Evolutionary conservation across 139 green algal species (phyloP), one percentile per base, ranked within the genome.

Genomic region (Asterochloris erici): DNA sequence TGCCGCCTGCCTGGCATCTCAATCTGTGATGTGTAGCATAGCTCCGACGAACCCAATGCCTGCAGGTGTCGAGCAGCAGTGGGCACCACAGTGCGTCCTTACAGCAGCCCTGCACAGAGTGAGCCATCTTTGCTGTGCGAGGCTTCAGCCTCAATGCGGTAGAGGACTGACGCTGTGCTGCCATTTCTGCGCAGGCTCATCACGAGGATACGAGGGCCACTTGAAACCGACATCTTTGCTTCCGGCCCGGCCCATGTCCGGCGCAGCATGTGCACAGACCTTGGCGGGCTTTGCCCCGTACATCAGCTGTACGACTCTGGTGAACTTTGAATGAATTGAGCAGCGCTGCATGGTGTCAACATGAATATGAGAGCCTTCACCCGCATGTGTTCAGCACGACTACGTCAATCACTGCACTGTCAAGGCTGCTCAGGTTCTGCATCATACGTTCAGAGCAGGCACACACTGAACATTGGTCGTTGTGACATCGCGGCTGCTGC

Each of bases 141-240:
- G 63, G 19, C 14, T 80, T 11, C 76, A 80, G n/a, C 19, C 47
- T 38, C 24, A 62, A 12, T 80, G 76, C 23, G n/a, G 14, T 14
- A 80, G n/a, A 54, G 76, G 68, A 60, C n/a, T 61, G 12, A 29
- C 2, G 14, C 68, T 24, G 76, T n/a, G 47, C 68, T 29, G 28
- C 21, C 14, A 54, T 2, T 61, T 76, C 70, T 76, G 24, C 63
- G 75, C 82, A 85, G 82, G 66, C 63, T 85, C 24, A 81, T 85
- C 24, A 24, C n/a, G 16, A 13, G 77, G 66, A 64, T 82, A 17
- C 63, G 82, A 10, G 82, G 73, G 14, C 23, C 64, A 1, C 68
- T 85, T 54, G 82, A 85, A 47, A 81, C 81, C 0, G 38, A 79
- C 64, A 85, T 85, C 12, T 85, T 82, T 71, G 82, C 74, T 29